phyloP scores from a whole-genome alignment of 192 early-diverging fungal genomes.

The Geranomyces michiganensis region DNA sequence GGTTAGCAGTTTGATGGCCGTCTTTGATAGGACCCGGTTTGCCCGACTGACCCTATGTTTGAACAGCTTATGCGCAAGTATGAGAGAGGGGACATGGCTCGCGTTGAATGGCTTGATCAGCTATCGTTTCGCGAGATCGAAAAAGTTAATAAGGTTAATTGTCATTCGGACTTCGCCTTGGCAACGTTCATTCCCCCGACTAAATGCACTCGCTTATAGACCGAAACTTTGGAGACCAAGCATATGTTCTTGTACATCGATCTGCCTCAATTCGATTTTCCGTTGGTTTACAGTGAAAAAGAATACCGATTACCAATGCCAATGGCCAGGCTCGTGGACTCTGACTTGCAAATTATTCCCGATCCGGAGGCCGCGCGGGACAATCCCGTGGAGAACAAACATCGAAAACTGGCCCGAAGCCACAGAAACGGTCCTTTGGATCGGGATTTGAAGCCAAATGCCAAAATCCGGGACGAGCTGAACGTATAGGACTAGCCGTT shows the following conservation, averaged over 20 bases:
- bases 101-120: slow-evolving; percentile 91
- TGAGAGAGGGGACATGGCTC: slow-evolving; percentile 85
- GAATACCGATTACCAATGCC: slow-evolving; percentile 56
- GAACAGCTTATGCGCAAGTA: slow-evolving; percentile 69
- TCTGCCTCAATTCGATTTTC: slow-evolving; percentile 95
- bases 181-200: no score
- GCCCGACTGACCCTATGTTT: neutral
- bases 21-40: neutral
- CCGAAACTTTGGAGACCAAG: slow-evolving; percentile 37
- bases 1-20: slow-evolving; percentile 41
- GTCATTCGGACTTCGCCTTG: neutral
- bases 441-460: slow-evolving; percentile 95
- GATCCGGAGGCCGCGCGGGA: slow-evolving; percentile 89
- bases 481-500: slow-evolving; percentile 60
- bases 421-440: slow-evolving; percentile 90
- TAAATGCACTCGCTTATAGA: neutral
- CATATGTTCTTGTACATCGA: slow-evolving; percentile 82
- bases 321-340: slow-evolving; percentile 19
- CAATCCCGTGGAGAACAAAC: slow-evolving; percentile 95
- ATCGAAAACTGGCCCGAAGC: slow-evolving; percentile 83
- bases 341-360: slow-evolving; percentile 21
- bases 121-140: slow-evolving; percentile 88
- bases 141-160: slow-evolving; percentile 70
- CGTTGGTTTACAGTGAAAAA: slow-evolving; percentile 90
- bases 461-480: slow-evolving; percentile 94